Base-by-base conservation (phyloP, 331 rosid genomes). In the Acacia pycnantha region DNA sequence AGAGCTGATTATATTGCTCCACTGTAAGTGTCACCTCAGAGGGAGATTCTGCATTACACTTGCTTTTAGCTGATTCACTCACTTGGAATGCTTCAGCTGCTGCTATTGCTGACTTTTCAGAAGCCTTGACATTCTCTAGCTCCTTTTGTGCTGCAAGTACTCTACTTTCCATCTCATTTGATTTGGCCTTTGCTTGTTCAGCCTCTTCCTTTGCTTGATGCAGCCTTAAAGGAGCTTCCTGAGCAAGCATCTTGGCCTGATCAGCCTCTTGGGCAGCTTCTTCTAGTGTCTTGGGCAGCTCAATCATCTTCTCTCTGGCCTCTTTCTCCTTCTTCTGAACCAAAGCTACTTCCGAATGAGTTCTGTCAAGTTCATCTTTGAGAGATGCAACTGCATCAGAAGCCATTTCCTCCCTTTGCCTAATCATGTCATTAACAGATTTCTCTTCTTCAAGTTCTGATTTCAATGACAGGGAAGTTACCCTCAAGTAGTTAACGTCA, bases 181-280 rank as follows among this genome's bases (percentile, higher is more conserved):
- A 84, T 72, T 84, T 90, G 22, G 89, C 92, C 90, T 91, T 91
- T 37, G 87, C 90, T 81, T 88, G 87, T 61, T 88, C 90, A 5
- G 88, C 88, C 86, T 87, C 92, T 82, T 88, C 91, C 88, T 66
- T 81, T 73, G 88, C 92, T 82, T 85, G 85, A 0, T 85, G 86
- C 82, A 91, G 88, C 76, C 87, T 88, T 51, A 87, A 90, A 44
- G 50, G 74, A 78, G 91, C 92, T 54, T 2, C 76, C 77, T 76
- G 77, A 29, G 92, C 84, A 66, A 83, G 81, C 43, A 82, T 33
- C 85, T 87, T 90, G 29, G 90, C 91, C 88, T 82, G 73, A 47
- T 87, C 94, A 74, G 90, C 92, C 87, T 82, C 93, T 83, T 82
- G 81, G 48, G 89, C 87, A 73, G 91, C 91, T 74, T 84, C 85